Base-by-base conservation (phyloP, 1,139 yeast genomes). In the Magnusiomyces magnusii region DNA sequence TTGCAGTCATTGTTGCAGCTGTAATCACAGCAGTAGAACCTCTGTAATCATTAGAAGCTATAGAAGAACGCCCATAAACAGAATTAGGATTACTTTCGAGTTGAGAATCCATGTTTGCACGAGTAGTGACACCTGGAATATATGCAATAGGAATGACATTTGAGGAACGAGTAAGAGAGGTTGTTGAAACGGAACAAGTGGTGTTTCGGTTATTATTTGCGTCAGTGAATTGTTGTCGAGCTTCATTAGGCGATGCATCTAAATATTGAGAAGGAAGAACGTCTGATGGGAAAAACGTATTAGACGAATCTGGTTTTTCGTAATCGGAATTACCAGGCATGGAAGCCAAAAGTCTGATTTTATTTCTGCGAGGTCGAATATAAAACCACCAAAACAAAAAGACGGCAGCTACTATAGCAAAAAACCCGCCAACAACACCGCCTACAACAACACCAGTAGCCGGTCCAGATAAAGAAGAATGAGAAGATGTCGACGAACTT, bases 81-180 rank as follows among this genome's bases (percentile, higher is more conserved):
- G 44, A 49, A 56, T 57, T 60, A 50, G 39, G 51, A 51, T 34
- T 41, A 31, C 10, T 13, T 7, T 31, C 36, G 2, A 34, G 21
- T 1, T 42, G n/a, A 10, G 36, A 31, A 10, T 27, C 27, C 15
- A 27, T 52, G 3, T 58, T 60, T 27, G 64, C 61, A 27, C 67
- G 59, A 39, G 67, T 66, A 42, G 68, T 66, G 21, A 90, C 97
- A 47, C 97, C 97, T 0, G 97, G 97, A 61, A 91, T 89, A 70
- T 91, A 91, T 1, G 96, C 96, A 63, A 91, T 86, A n/a, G 97
- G 97, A 62, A 91, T 80, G 62, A 92, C 85, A 71, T 92, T 91
- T 9, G 95, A 87, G 2, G 95, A 95, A 64, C 87, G 82, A 9
- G 93, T 85, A 58, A 86, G 53, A 17, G 66, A 47, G 19, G 56